Conservation (phyloP, 2,329 filamentous ascomycete genomes). For the Venturia oleaginea region DNA sequence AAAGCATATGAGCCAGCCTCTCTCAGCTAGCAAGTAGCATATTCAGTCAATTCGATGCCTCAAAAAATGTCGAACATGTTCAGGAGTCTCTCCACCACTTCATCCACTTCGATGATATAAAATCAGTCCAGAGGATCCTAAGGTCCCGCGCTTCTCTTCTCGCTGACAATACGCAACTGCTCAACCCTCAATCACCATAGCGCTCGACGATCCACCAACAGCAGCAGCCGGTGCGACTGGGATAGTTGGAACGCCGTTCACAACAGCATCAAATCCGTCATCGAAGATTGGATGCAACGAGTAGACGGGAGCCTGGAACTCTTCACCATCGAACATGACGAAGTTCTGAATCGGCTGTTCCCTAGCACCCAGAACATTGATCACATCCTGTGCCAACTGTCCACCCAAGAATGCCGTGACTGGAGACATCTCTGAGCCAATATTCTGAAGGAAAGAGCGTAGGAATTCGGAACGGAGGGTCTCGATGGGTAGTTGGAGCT, state of each 20-base stretch:
- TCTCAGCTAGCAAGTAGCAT: no score
- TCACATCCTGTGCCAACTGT: conserved; percentile 88
- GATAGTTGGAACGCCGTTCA: neutral
- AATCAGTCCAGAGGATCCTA: neutral
- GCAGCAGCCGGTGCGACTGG: neutral
- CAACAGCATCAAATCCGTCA: conserved; percentile 10
- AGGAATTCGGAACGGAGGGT: conserved; percentile 53
- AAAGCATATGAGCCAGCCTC: neutral
- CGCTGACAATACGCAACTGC: neutral
- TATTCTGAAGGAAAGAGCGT: conserved; percentile 75
- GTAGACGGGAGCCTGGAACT: conserved; percentile 19
- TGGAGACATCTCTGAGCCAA: conserved; percentile 75
- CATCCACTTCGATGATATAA: neutral
- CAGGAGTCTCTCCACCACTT: neutral
- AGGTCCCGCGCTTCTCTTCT: neutral
- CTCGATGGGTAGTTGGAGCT: conserved; percentile 41
- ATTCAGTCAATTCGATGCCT: no score
- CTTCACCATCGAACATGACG: conserved; percentile 80
- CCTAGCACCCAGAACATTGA: conserved; percentile 83
- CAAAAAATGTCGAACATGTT: neutral
- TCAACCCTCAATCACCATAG: conserved; percentile 1
- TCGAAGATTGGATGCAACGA: conserved; percentile 13
- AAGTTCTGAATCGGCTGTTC: conserved; percentile 97
- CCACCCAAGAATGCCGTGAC: conserved; percentile 85
- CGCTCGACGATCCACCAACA: neutral